Evolutionary conservation across 148 eudicot species (phyloP), one percentile per base, ranked within the genome.

Genomic region (Polygonum aviculare): DNA sequence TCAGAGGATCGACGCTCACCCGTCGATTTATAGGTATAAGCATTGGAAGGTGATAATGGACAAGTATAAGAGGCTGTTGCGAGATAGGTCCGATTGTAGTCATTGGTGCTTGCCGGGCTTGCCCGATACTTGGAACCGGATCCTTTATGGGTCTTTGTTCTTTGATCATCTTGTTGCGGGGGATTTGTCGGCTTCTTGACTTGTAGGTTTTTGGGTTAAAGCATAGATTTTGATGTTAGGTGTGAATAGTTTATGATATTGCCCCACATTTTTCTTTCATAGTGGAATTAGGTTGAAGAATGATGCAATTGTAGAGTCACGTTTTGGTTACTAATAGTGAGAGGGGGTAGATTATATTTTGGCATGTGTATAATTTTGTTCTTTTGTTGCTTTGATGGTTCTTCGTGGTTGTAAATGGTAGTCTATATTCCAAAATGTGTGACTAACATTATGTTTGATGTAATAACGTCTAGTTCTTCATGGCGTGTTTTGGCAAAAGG

Each of bases 91-190:
- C 75, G 92, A 88, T 79, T 88, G 89, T 80, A 88, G 85, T 69
- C 92, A 88, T 69, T 88, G 91, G 89, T 84, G 89, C 59, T 74
- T 88, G 38, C 83, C 89, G 45, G 91, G 91, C 8, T 79, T 88
- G 39, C 85, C 85, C 1, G 91, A 88, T 76, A 88, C 91, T 15
- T 88, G 91, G 91, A 88, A 85, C 71, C 77, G 80, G 47, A 78
- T 88, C 49, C 74, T 88, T 14, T 80, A 81, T 71, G 87, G 80
- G 5, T 74, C 83, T 78, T 35, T 81, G 77, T 78, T 74, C 70
- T 38, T 39, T 74, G 54, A 70, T 73, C 44, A 67, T 67, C 45
- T 67, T 67, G 16, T 4, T 38, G 19, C 45, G 0, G 72, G 72
- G 19, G 72, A 67, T 67, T 16, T 36, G 19, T 67, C 72, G 5